Evolutionary conservation across 1,139 yeast species (phyloP), one percentile per base, ranked within the genome.

Genomic region (Yamadazyma atmosphaerica): DNA sequence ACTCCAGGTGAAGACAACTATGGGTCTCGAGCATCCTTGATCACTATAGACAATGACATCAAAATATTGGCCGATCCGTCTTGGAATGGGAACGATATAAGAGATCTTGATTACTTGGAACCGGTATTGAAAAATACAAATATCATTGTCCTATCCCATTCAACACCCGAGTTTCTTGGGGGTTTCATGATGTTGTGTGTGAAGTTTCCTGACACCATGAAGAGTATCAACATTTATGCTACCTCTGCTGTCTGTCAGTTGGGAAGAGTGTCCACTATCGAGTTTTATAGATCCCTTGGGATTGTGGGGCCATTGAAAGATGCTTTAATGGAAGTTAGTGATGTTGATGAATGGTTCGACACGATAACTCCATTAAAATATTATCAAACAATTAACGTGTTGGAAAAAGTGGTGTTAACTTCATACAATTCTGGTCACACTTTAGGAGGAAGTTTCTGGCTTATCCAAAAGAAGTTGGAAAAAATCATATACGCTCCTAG

Each of bases 401-500:
- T 77, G 39, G 88, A 85, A 17, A 63, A 60, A 38, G 60, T 87
- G 15, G 69, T 78, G 1, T 65, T 90, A 12, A 83, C 96, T 0
- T 95, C 98, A 0, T 83, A 83, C 51, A 88, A 87, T 58, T 85
- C 98, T 0, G 99, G 99, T 1, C 96, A 88, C 56, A 74, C 95
- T 0, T 72, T 94, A 28, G 99, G 99, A 41, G 98, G 98, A 7
- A 81, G 88, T 0, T 77, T 85, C 39, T 92, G 98, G 98, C 67
- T 84, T 33, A 63, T 90, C 17, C 75, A 79, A 38, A 81, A 81
- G 47, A 81, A 85, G 48, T 76, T 83, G 18, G 97, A 92, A 48
- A 85, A 83, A 45, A 68, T 89, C 13, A 70, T 92, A 3, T 88
- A 89, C 60, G 96, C 97, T 0, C 92, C 95, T 3, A 82, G 87